Evolutionary conservation across 2,329 filamentous ascomycete species (phyloP).

Genomic region (Aspergillus intermedius): DNA sequence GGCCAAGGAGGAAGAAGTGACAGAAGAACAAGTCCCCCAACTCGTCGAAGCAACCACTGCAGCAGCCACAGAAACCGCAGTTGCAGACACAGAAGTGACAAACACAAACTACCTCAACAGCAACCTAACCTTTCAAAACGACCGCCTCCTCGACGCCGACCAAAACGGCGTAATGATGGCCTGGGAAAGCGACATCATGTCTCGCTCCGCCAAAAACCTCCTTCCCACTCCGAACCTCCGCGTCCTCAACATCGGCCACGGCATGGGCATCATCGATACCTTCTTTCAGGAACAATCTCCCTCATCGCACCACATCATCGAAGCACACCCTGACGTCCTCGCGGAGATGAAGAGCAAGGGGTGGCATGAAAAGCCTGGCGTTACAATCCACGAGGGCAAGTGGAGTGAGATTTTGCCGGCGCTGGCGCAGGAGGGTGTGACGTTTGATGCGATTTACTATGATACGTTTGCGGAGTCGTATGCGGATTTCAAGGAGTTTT

Average conservation of each 20-base stretch:
- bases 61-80: conserved; percentile 5
- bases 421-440: conserved; percentile 60
- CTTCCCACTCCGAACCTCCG: conserved; percentile 56
- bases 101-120: conserved; percentile 64
- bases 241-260: conserved; percentile 80
- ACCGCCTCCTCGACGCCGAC: conserved; percentile 64
- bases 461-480: conserved; percentile 98
- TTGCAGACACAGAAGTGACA: conserved; percentile 43
- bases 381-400: conserved; percentile 59
- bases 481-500: conserved; percentile 74
- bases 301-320: conserved; percentile 71
- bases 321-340: conserved; percentile 74
- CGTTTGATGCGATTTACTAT: conserved; percentile 89
- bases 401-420: conserved; percentile 76
- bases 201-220: conserved; percentile 63
- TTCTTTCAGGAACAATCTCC: conserved; percentile 66
- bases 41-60: conserved; percentile 15
- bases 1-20: conserved; percentile 16
- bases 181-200: conserved; percentile 86
- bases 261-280: conserved; percentile 80
- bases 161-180: conserved; percentile 90
- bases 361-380: conserved; percentile 57
- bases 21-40: conserved; percentile 22
- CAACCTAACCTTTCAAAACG: conserved; percentile 56
- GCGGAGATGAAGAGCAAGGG: conserved; percentile 60